phyloP scores from a whole-genome alignment of 192 early-diverging fungal species.

The Backusella circina region DNA sequence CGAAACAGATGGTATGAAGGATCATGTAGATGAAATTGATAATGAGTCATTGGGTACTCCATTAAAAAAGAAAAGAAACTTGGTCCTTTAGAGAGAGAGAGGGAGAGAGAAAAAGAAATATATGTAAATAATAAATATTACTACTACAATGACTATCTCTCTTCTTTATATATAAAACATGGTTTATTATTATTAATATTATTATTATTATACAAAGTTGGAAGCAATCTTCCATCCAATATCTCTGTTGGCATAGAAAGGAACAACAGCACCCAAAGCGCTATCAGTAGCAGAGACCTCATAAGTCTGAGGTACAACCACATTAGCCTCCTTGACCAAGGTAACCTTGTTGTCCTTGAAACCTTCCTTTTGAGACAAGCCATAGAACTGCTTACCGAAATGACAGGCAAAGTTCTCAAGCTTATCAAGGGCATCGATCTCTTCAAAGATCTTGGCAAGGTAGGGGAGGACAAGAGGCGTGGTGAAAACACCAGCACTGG shows the following conservation, averaged over 20 bases:
- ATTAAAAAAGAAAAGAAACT: conserved; percentile 32
- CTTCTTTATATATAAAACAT: too few species aligned
- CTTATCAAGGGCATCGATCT: conserved; percentile 76
- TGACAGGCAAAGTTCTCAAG: conserved; percentile 82
- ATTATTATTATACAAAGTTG: conserved; percentile 20
- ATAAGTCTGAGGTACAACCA: conserved; percentile 52
- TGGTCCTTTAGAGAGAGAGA: conserved; percentile 11
- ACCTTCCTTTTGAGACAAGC: conserved; percentile 54
- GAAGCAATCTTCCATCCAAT: conserved; percentile 60
- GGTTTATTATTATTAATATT: neutral
- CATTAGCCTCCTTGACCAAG: conserved; percentile 37
- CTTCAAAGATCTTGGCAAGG: conserved; percentile 86
- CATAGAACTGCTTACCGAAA: conserved; percentile 85
- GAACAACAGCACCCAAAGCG: conserved; percentile 64
- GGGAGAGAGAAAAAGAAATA: conserved; percentile 6
- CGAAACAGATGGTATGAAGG: conserved; percentile 19
- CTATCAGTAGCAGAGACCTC: conserved; percentile 40
- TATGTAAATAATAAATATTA: neutral
- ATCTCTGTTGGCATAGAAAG: conserved; percentile 76
- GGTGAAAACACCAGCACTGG: conserved; percentile 92
- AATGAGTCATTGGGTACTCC: conserved; percentile 21
- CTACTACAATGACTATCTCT: neutral
- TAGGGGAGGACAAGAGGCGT: conserved; percentile 82
- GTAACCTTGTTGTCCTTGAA: conserved; percentile 36
- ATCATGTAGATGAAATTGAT: conserved; percentile 26